Base-by-base conservation (phyloP, 345 rosid genomes). In the Kernera saxatilis region DNA sequence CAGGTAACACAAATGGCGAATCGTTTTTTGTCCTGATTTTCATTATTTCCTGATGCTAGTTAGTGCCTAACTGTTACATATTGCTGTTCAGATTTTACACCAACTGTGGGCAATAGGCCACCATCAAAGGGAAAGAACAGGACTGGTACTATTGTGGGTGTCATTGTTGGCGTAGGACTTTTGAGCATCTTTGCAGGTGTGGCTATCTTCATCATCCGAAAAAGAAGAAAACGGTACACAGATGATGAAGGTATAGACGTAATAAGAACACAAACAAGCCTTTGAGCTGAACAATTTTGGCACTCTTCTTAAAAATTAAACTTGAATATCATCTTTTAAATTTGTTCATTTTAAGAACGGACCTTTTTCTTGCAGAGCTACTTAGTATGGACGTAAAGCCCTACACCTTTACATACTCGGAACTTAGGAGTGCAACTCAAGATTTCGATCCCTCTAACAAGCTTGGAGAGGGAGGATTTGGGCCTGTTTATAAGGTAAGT, bases 391-490 rank as follows among this genome's bases (percentile, higher is more conserved):
- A 83, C 48, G 65, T 82, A 49, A 82, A 74, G 67, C 90, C 88
- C 3, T 82, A 84, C 68, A 84, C 86, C 37, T 88, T 88, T 80
- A 75, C 78, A 54, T 85, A 80, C 69, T 70, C 82, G 1, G 87
- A 88, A 71, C 84, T 88, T 25, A 88, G 76, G 69, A 54, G 82
- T 71, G 92, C 90, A 8, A 86, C 90, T n/a, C 78, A 85, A 40
- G 90, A 84, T 68, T 86, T 88, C 12, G 59, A 65, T 77, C 78
- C 79, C 39, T 59, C 82, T 22, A 82, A 88, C 74, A 88, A 88
- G 70, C 89, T 87, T 52, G 95, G 93, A 67, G 95, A 91, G 73
- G 95, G 93, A 64, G 94, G 97, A 19, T 91, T 86, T 63, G 92
- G 97, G 64, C 79, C 90, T 0, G 88, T 88, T 69, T 91, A 73